Percentiles rank a stretch among this genome's conserved stretches.
phyloP scores from a whole-genome alignment of 352 stramenopile genomes.

The Globisporangium apiculatum region DNA sequence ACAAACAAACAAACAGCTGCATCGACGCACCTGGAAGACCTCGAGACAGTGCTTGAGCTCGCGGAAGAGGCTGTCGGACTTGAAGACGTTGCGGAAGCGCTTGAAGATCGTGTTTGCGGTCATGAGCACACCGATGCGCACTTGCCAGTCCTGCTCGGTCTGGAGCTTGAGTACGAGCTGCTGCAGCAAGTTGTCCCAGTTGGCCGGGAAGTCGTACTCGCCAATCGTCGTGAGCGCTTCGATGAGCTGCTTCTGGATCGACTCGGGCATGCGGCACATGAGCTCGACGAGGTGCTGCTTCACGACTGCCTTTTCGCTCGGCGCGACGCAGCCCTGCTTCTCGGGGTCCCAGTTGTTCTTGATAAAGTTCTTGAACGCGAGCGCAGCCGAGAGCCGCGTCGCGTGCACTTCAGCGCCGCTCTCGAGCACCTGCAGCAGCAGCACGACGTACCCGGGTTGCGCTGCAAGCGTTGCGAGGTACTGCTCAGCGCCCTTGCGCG shows the following conservation, averaged over 20 bases:
- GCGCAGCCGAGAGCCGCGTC: constrained; percentile 60
- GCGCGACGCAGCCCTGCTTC: constrained; percentile 62
- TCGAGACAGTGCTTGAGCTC: constrained; percentile 96
- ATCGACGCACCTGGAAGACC: constrained; percentile 71
- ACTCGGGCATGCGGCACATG: constrained; percentile 94
- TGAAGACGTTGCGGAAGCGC: constrained; percentile 93
- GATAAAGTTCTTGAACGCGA: constrained; percentile 98
- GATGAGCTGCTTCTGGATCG: constrained; percentile 93
- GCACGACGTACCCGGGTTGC: constrained; percentile 66
- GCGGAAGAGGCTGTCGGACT: constrained; percentile 92
- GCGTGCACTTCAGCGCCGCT: constrained; percentile 47
- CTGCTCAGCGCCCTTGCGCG: constrained; percentile 60
- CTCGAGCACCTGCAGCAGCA: constrained; percentile 71
- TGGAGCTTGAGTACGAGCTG: constrained; percentile 93
- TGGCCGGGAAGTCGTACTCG: constrained; percentile 94
- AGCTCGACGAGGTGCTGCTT: constrained; percentile 98
- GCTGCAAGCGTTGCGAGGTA: constrained; percentile 51
- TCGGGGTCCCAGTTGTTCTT: constrained; percentile 95
- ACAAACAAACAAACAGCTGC: too few species aligned
- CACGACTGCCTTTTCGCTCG: constrained; percentile 89
- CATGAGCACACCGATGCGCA: constrained; percentile 95
- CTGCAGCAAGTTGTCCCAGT: constrained; percentile 94
- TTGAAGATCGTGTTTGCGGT: constrained; percentile 99
- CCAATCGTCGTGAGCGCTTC: constrained; percentile 97
- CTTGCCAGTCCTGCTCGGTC: constrained; percentile 81